Evolutionary conservation across 1,139 yeast species (phyloP).

Genomic region (Yamadazyma conglobata): DNA sequence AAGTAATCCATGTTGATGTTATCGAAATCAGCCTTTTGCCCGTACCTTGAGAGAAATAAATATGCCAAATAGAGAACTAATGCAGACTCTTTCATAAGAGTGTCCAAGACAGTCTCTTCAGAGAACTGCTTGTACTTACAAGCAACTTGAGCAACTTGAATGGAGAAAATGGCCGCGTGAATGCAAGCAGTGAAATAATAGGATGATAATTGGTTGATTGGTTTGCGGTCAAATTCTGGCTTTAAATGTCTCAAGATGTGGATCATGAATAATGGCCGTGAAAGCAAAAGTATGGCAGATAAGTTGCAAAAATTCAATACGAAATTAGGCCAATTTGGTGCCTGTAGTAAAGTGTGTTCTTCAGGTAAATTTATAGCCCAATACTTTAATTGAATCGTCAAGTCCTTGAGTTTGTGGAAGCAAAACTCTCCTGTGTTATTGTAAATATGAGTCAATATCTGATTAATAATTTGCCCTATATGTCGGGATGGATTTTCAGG

Average conservation of each 20-base stretch:
- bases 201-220: not conserved
- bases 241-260: conserved; percentile 10
- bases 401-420: conserved; percentile 28
- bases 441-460: conserved; percentile 25
- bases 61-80: conserved; percentile 7
- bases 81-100: conserved; percentile 6
- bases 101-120: not conserved
- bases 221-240: not conserved
- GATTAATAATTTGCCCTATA: conserved; percentile 7
- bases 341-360: not conserved
- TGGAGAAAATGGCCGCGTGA: conserved; percentile 8
- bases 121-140: not conserved
- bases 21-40: conserved; percentile 1
- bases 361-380: conserved; percentile 27
- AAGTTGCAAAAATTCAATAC: conserved; percentile 33
- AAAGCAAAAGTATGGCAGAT: conserved; percentile 37
- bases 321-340: not conserved
- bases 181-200: conserved; percentile 9
- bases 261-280: conserved; percentile 45
- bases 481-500: too few relatives aligned
- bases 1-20: conserved; percentile 7
- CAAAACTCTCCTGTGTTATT: conserved; percentile 16
- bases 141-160: conserved; percentile 2
- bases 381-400: conserved; percentile 37
- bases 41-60: conserved; percentile 4